phyloP scores from a whole-genome alignment of 257 asterid species.

The Rauvolfia tetraphylla region DNA sequence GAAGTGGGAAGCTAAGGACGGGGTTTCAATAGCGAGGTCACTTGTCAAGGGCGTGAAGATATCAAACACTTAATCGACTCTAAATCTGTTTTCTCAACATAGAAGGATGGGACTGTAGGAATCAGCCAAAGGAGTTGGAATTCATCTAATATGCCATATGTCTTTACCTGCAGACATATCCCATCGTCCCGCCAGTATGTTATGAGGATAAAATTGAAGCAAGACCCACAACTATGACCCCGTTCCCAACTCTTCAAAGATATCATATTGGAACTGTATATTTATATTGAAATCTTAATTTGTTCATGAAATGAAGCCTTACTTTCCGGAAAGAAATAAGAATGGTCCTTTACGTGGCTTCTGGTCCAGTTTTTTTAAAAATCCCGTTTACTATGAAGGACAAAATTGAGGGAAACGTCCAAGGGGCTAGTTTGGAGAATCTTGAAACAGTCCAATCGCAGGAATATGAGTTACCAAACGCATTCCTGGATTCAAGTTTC shows the following conservation, averaged over 20 bases:
- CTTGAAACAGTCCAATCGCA: not conserved
- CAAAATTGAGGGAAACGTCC: not conserved
- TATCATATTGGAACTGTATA: not conserved
- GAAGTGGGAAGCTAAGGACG: not conserved
- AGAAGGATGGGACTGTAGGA: not conserved
- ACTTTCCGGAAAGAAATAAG: not conserved
- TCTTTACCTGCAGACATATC: slow-evolving; percentile 14
- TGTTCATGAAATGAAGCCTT: not conserved
- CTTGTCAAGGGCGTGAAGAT: not conserved
- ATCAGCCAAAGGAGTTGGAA: not conserved
- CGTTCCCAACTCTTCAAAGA: not conserved
- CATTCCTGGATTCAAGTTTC: slow-evolving; percentile 1
- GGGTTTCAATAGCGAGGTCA: not conserved
- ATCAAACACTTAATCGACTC: not conserved
- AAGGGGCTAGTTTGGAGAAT: slow-evolving; percentile 2
- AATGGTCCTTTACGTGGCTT: too few relatives aligned
- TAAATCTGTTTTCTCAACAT: not conserved
- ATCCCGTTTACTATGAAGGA: not conserved
- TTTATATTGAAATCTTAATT: not conserved
- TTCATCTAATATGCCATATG: not conserved
- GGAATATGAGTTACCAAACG: slow-evolving; percentile 1
- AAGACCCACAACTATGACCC: slow-evolving; percentile 7
- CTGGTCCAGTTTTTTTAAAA: not conserved
- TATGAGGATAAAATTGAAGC: not conserved
- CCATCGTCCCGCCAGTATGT: not conserved